Evolutionary conservation across 148 eudicot species (phyloP).

Genomic region (Fagopyrum homotropicum): DNA sequence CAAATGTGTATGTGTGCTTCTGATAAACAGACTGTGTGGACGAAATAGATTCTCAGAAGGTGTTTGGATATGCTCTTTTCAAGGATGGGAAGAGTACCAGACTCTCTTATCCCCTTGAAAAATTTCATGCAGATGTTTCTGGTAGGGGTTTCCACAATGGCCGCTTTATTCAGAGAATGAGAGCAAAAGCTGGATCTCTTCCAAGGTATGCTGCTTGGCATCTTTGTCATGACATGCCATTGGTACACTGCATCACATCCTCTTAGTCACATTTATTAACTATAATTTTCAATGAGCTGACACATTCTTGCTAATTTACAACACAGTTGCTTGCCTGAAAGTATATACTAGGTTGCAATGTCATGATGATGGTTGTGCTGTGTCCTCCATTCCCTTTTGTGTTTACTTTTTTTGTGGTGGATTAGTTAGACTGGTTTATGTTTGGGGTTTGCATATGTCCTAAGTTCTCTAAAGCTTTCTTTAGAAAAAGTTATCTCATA

Average conservation of each 20-base stretch:
- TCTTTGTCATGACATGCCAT: background rate
- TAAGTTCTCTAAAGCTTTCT: background rate
- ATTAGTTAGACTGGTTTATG: background rate
- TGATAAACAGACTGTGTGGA: conserved; percentile 47
- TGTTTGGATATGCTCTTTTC: conserved; percentile 61
- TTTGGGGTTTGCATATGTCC: background rate
- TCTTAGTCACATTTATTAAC: background rate
- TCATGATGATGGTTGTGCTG: background rate
- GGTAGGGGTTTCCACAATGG: conserved; percentile 84
- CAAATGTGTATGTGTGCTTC: background rate
- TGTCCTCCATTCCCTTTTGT: background rate
- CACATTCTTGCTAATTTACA: background rate
- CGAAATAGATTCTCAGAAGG: conserved; percentile 67
- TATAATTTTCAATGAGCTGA: background rate
- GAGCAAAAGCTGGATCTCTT: conserved; percentile 57
- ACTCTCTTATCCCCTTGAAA: conserved; percentile 60
- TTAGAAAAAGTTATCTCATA: background rate
- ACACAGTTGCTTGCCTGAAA: background rate
- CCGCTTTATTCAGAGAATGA: conserved; percentile 68
- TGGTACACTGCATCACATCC: no score
- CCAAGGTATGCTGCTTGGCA: conserved; percentile 40
- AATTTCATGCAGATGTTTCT: conserved; percentile 48
- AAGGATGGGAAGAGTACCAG: conserved; percentile 54
- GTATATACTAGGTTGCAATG: no score
- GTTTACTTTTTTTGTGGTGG: background rate